Evolutionary conservation across 176 grass and related monocot species (phyloP).

Genomic region (Aegilops longissima): DNA sequence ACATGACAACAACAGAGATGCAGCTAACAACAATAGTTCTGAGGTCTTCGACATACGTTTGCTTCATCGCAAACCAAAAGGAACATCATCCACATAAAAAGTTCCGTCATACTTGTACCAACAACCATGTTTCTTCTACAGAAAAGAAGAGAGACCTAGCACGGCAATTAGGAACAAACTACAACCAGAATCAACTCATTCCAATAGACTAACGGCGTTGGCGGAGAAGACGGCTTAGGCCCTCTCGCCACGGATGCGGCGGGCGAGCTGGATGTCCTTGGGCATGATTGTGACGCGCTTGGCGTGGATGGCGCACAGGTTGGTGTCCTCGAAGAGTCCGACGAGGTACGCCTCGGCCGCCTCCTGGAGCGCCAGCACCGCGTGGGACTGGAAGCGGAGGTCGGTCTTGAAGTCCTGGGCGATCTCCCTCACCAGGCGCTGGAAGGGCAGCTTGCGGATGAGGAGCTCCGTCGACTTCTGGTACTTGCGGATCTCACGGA

Average conservation of each 20-base stretch:
- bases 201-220: rapidly evolving
- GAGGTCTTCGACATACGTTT: not conserved
- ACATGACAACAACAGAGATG: not conserved
- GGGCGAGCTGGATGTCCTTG: conserved; percentile 76
- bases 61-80: not conserved
- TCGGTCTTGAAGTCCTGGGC: conserved; percentile 98
- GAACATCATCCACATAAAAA: not conserved
- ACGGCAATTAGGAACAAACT: not conserved
- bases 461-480: conserved; percentile 99
- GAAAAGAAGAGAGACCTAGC: not conserved
- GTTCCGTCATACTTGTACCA: not conserved
- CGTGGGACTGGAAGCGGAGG: conserved; percentile 80
- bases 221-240: not conserved
- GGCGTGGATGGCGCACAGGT: conserved; percentile 81
- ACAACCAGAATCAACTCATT: rapidly evolving
- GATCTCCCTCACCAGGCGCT: conserved; percentile 89
- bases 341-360: conserved; percentile 92
- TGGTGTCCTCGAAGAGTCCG: conserved; percentile 71
- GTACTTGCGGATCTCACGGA: conserved; percentile 95
- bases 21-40: not conserved
- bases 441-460: conserved; percentile 66
- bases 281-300: conserved; percentile 84
- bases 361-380: conserved; percentile 82
- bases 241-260: conserved; percentile 61
- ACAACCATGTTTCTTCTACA: not conserved